A percentile compares a stretch with the other conserved stretches of the same genome.
These are phyloP conservation scores for Tricholomella constricta DNA, from an alignment of 768 basidiomycete species.

Conservation along the genomic window DNA sequence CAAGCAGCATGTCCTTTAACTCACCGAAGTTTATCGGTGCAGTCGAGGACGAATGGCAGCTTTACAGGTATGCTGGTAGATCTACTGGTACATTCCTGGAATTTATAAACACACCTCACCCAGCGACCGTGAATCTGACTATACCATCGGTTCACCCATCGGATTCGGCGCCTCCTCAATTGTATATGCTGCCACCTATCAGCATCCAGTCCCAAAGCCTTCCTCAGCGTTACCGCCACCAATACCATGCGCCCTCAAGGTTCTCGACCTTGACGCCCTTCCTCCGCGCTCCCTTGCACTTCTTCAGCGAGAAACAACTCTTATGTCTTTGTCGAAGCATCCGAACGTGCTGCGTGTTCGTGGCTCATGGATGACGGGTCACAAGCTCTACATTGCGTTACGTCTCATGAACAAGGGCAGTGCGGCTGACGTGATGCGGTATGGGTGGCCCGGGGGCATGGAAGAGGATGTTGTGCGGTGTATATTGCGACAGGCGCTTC, in stretches of 20 bases:
- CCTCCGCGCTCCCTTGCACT: conserved; percentile 70
- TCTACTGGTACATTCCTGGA: not conserved
- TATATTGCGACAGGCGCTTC: conserved; percentile 80
- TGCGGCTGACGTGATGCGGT: conserved; percentile 81
- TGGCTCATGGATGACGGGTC: conserved; percentile 85
- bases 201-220: conserved; percentile 25
- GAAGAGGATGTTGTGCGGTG: conserved; percentile 88
- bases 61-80: conserved; percentile 61
- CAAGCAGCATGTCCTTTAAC: conserved; percentile 10
- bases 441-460: conserved; percentile 87
- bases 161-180: conserved; percentile 93
- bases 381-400: conserved; percentile 82
- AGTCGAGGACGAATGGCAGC: conserved; percentile 80
- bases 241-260: conserved; percentile 81
- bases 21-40: conserved; percentile 65
- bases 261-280: conserved; percentile 82
- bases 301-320: conserved; percentile 81
- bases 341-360: conserved; percentile 93
- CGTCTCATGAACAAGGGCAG: conserved; percentile 91
- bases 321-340: conserved; percentile 92
- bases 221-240: conserved; percentile 27
- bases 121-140: conserved; percentile 73
- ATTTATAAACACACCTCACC: conserved; percentile 10
- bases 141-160: conserved; percentile 74
- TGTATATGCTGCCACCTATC: conserved; percentile 79